Evolutionary conservation across 192 early-diverging fungal species (phyloP).

Genomic region (Coemansia sp.): DNA sequence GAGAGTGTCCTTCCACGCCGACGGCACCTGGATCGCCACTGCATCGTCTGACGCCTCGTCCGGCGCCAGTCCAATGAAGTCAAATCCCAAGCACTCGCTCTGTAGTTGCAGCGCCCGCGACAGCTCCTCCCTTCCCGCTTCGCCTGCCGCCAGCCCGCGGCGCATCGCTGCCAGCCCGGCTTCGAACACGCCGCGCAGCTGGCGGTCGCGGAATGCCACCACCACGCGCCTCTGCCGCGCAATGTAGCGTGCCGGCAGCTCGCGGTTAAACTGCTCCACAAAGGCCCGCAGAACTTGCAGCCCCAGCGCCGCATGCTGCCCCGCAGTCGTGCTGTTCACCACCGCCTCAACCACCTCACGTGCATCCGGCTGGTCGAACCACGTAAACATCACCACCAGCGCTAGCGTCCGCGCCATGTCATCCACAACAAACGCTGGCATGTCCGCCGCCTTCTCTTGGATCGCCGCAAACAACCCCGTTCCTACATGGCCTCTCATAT

Average conservation of each 20-base stretch:
- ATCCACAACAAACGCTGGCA: constrained; percentile 47
- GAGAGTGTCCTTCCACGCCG: constrained; percentile 73
- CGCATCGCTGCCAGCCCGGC: constrained; percentile 40
- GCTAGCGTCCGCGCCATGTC: constrained; percentile 50
- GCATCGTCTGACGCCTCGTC: constrained; percentile 81
- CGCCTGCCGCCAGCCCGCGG: constrained; percentile 19
- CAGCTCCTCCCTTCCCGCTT: constrained; percentile 31
- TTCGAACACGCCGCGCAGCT: constrained; percentile 62
- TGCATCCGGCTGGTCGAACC: constrained; percentile 48
- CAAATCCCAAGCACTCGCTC: constrained; percentile 71
- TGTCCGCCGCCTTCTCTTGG: constrained; percentile 25
- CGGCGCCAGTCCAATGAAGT: constrained; percentile 75
- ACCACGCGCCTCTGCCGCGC: constrained; percentile 67
- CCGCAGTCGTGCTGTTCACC: constrained; percentile 22
- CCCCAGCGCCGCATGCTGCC: constrained; percentile 59
- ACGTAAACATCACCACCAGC: constrained; percentile 55
- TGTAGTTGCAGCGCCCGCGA: constrained; percentile 62
- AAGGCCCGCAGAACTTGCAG: constrained; percentile 66
- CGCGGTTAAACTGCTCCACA: constrained; percentile 74
- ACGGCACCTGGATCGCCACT: constrained; percentile 70
- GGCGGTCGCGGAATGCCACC: constrained; percentile 59
- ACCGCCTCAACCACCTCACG: constrained; percentile 36
- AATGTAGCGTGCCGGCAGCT: constrained; percentile 60
- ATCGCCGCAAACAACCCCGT: constrained; percentile 30
- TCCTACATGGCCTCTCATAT: constrained; percentile 16